phyloP scores from a whole-genome alignment of 768 basidiomycete genomes.

The Kwoniella heveanensis region DNA sequence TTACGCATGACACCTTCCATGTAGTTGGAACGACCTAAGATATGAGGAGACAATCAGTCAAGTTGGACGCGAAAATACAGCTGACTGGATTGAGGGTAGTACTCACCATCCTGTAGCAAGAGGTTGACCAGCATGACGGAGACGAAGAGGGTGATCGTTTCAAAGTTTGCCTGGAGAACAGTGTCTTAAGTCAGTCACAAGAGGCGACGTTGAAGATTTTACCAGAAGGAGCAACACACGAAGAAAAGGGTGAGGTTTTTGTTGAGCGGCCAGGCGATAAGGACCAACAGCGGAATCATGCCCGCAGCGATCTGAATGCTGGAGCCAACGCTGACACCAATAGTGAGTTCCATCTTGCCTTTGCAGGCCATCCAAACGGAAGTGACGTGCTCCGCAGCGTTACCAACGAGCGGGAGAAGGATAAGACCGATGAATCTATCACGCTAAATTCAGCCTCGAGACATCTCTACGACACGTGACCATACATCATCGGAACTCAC shows the following conservation, averaged over 20 bases:
- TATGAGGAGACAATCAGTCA: conserved; percentile 30
- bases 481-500: conserved; percentile 19
- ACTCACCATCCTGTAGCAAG: conserved; percentile 61
- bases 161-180: conserved; percentile 43
- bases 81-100: not conserved
- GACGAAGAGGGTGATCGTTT: conserved; percentile 82
- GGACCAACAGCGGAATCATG: conserved; percentile 82
- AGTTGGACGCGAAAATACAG: not conserved
- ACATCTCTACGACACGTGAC: not conserved
- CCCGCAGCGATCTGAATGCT: conserved; percentile 69
- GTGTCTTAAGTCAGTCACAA: too few species aligned
- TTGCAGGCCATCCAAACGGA: conserved; percentile 89
- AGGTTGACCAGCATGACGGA: conserved; percentile 86
- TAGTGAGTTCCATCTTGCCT: conserved; percentile 69
- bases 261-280: conserved; percentile 75
- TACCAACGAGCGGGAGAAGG: conserved; percentile 77
- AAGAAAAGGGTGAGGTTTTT: conserved; percentile 71
- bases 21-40: conserved; percentile 84
- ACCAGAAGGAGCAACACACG: conserved; percentile 65
- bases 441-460: conserved; percentile 11
- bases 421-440: conserved; percentile 76
- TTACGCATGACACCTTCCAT: conserved; percentile 82
- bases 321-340: conserved; percentile 60
- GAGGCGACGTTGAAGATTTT: too few species aligned
- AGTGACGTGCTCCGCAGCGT: conserved; percentile 66